Base-by-base conservation (phyloP, 2,329 filamentous ascomycete genomes). In the Scedosporium aurantiacum region DNA sequence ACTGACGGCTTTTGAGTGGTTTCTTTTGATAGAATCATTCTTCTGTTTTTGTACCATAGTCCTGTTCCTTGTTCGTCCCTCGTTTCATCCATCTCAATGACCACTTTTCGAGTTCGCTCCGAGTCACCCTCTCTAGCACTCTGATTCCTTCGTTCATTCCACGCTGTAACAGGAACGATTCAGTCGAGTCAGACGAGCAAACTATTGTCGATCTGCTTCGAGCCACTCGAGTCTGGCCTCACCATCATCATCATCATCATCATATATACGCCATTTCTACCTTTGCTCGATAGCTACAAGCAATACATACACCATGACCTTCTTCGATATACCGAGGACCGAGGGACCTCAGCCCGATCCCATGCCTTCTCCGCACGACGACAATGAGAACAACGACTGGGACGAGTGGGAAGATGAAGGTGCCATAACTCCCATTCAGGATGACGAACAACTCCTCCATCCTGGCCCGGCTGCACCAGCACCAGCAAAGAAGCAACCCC, bases 361-460 rank as follows among this genome's bases (percentile, higher is more conserved):
- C 12, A 8, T 40, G 23, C 23, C 40, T 25, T 8, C 23, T 41
- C 12, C 45, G 21, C 40, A 55, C 28, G 28, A 45, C 21, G 14
- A 59, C 28, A 16, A 45, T 5, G 8, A 28, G 50, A 54, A n/a
- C 14, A 45, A 45, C 14, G 78, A 81, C 7, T 81, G 79, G 79
- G 79, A 82, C 63, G 78, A 81, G 28, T 82, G 79, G 79, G 76
- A 79, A 61, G 78, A 80, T 63, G 78, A 81, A 40, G 63, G 60
- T 12, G 61, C 61, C 8, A 58, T 62, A 27, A 64, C 64, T 8
- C 64, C 64, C 60, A 72, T 75, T 21, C 67, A 72, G 23, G 71
- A 68, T 41, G 72, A 76, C 61, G 73, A 74, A 61, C 66, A 71
- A 60, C 68, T 70, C 41, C 69, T 72, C 28, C 54, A 61, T 6